Evolutionary conservation across 306 rosid species (phyloP).

Genomic region (Quercus variabilis): DNA sequence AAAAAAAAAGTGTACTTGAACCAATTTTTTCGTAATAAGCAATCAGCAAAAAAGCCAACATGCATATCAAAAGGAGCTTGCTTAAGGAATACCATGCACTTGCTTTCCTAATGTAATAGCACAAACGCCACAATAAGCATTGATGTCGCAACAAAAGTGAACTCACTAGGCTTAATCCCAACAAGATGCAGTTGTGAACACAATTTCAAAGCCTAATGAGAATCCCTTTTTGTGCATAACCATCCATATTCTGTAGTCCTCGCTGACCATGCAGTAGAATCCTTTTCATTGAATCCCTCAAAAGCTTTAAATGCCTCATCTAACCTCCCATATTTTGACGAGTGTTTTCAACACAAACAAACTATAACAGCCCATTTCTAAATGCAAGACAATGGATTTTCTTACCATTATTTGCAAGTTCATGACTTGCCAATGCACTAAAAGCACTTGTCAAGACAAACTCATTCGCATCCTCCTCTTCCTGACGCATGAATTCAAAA

Average conservation of each 20-base stretch:
- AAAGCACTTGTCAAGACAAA: conserved; percentile 56
- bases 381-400: conserved; percentile 48
- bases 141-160: conserved; percentile 69
- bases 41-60: conserved; percentile 13
- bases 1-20: too few species aligned
- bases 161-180: conserved; percentile 55
- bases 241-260: conserved; percentile 40
- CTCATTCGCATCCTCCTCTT: conserved; percentile 41
- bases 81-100: conserved; percentile 62
- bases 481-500: conserved; percentile 34
- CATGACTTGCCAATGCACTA: conserved; percentile 42
- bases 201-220: conserved; percentile 51
- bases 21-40: too few species aligned
- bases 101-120: conserved; percentile 64
- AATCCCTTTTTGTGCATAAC: conserved; percentile 76
- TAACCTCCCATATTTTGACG: conserved; percentile 61
- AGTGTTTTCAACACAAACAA: conserved; percentile 63
- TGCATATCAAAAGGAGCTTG: conserved; percentile 85
- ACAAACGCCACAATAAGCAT: conserved; percentile 64
- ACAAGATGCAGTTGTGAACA: conserved; percentile 56
- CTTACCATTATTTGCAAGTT: conserved; percentile 46
- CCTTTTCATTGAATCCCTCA: conserved; percentile 46
- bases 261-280: conserved; percentile 83
- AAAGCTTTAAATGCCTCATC: conserved; percentile 67
- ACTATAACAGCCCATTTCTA: conserved; percentile 49